Percentiles rank a stretch among this genome's conserved stretches.
These are phyloP conservation scores for Ogataea naganishii DNA, from an alignment of 805 yeast genomes.

Conservation along the genomic window DNA sequence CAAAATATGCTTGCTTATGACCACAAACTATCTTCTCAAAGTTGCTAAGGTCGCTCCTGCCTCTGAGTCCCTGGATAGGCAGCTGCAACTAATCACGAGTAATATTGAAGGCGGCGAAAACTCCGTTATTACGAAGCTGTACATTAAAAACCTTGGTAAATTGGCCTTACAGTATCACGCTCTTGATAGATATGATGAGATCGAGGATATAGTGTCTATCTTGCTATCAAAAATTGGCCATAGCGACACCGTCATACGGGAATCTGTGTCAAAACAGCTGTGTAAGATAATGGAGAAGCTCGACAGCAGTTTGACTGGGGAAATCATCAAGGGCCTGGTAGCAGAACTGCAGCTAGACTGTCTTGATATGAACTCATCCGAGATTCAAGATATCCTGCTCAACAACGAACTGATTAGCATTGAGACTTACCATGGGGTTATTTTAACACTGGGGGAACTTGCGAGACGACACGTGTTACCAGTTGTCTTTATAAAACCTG, in stretches of 20 bases:
- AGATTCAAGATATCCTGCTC: slow-evolving; percentile 8
- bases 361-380: slow-evolving; percentile 1
- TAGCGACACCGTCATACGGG: slow-evolving; percentile 49
- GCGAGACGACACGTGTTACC: slow-evolving; percentile 14
- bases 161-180: slow-evolving; percentile 21
- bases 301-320: slow-evolving; percentile 29
- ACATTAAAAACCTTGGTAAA: slow-evolving; percentile 31
- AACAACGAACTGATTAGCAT: slow-evolving; percentile 27
- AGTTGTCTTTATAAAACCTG: slow-evolving; percentile 10
- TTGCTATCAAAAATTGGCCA: slow-evolving; percentile 35
- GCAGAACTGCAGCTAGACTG: slow-evolving; percentile 22
- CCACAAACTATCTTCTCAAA: slow-evolving; percentile 17
- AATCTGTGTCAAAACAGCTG: slow-evolving; percentile 57
- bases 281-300: slow-evolving; percentile 34
- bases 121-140: slow-evolving; percentile 9
- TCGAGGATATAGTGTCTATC: slow-evolving; percentile 42
- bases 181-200: slow-evolving; percentile 22
- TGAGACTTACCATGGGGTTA: slow-evolving; percentile 45
- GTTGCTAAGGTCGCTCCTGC: slow-evolving; percentile 5
- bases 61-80: slow-evolving; percentile 4
- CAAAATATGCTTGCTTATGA: slow-evolving; percentile 12
- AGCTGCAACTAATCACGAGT: slow-evolving; percentile 9
- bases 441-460: slow-evolving; percentile 50
- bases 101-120: slow-evolving; percentile 7
- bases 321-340: slow-evolving; percentile 28